Conservation (phyloP, 352 stramenopile species). For the Globisporangium mamillatum region DNA sequence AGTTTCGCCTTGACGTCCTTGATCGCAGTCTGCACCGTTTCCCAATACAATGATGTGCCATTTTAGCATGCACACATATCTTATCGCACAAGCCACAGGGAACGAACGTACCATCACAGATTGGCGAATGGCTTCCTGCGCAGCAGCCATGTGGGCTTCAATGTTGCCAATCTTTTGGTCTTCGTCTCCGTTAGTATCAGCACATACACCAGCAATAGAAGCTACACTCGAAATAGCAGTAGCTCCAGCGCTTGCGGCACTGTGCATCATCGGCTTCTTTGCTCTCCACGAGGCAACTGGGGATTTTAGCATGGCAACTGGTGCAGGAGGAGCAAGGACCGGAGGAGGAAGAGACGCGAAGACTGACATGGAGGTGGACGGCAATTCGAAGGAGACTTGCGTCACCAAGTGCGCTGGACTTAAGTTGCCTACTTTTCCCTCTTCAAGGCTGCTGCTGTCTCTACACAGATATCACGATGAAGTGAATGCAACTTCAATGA, state of each 20-base stretch:
- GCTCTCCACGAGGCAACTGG: slow-evolving; percentile 2
- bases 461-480: not conserved
- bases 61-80: too few relatives aligned
- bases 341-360: slow-evolving; percentile 8
- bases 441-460: not conserved
- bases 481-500: not conserved
- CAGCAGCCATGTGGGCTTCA: slow-evolving; percentile 27
- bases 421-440: not conserved
- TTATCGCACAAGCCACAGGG: too few relatives aligned
- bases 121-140: slow-evolving; percentile 34
- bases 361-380: slow-evolving; percentile 28
- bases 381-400: slow-evolving; percentile 19
- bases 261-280: not conserved
- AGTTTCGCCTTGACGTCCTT: slow-evolving; percentile 23
- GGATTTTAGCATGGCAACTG: not conserved
- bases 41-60: not conserved
- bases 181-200: not conserved
- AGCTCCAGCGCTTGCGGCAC: not conserved
- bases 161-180: slow-evolving; percentile 24
- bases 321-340: slow-evolving; percentile 10
- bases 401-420: slow-evolving; percentile 4
- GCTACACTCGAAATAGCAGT: not conserved
- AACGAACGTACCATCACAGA: slow-evolving; percentile 24
- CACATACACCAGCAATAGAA: not conserved
- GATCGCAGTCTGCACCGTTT: slow-evolving; percentile 23